These are phyloP conservation scores for Chrysanthemum lavandulifolium DNA, from an alignment of 129 eudicot genomes.

Conservation along the genomic window DNA sequence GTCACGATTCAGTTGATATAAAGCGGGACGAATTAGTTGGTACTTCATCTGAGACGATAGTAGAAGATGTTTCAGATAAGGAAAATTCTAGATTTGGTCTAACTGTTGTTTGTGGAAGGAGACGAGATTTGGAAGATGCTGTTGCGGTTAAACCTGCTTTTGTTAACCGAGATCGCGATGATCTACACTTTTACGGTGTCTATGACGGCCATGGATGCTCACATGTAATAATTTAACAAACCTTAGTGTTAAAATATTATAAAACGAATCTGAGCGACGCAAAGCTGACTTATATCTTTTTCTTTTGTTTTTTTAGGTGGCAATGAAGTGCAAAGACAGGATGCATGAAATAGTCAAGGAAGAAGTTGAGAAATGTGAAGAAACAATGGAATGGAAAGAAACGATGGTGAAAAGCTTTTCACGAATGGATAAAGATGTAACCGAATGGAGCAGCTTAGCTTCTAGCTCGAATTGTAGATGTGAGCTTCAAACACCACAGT, in stretches of 20 bases:
- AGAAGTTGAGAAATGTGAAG: slow-evolving; percentile 43
- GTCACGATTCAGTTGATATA: not conserved
- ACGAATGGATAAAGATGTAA: slow-evolving; percentile 76
- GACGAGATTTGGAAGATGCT: slow-evolving; percentile 98
- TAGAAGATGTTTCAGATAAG: slow-evolving; percentile 8
- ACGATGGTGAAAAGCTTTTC: slow-evolving; percentile 60
- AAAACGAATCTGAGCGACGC: no score
- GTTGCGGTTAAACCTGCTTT: slow-evolving; percentile 81
- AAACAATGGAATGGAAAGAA: slow-evolving; percentile 42
- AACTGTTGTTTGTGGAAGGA: slow-evolving; percentile 86
- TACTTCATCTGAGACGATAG: not conserved
- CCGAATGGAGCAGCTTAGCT: slow-evolving; percentile 36
- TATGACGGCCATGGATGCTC: slow-evolving; percentile 99
- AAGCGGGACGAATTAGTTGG: not conserved
- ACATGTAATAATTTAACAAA: slow-evolving; percentile 49
- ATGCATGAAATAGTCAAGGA: slow-evolving; percentile 89
- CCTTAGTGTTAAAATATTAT: no score
- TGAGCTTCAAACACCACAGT: slow-evolving; percentile 87
- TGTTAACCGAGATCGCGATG: slow-evolving; percentile 21
- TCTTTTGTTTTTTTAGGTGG: slow-evolving; percentile 49
- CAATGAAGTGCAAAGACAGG: slow-evolving; percentile 77
- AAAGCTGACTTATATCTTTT: not conserved
- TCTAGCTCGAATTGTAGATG: slow-evolving; percentile 59
- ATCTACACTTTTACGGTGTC: slow-evolving; percentile 73
- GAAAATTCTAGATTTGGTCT: slow-evolving; percentile 64